Conservation (phyloP, 345 rosid genomes). For the Citrus maxima region DNA sequence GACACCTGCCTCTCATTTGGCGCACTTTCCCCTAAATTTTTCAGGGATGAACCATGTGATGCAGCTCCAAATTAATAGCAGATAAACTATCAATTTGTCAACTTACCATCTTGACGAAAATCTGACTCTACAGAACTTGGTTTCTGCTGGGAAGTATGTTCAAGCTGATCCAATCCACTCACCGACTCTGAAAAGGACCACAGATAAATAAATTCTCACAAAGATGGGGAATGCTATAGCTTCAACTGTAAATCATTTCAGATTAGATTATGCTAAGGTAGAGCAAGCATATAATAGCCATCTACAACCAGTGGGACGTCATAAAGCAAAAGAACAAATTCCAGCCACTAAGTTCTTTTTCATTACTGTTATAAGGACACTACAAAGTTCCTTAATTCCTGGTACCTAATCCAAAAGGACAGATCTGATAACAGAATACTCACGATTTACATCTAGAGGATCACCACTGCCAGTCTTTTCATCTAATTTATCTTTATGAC, state of each 20-base stretch:
- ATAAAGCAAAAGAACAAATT: background rate
- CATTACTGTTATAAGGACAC: background rate
- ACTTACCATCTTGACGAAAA: slow-evolving; percentile 75
- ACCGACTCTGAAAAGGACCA: slow-evolving; percentile 44
- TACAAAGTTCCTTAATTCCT: background rate
- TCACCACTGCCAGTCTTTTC: slow-evolving; percentile 36
- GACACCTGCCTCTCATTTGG: slow-evolving; percentile 63
- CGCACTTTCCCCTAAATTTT: slow-evolving; percentile 68
- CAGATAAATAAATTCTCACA: background rate
- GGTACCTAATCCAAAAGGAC: background rate
- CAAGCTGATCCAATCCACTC: slow-evolving; percentile 53
- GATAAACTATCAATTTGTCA: slow-evolving; percentile 19
- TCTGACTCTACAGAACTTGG: slow-evolving; percentile 53
- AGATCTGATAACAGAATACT: slow-evolving; percentile 30
- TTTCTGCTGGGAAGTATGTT: slow-evolving; percentile 48
- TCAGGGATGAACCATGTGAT: slow-evolving; percentile 34
- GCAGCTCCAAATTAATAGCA: slow-evolving; percentile 23
- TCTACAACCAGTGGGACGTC: background rate
- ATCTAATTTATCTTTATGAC: slow-evolving; percentile 41
- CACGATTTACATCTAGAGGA: slow-evolving; percentile 50
- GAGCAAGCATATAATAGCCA: background rate
- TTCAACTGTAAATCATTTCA: background rate
- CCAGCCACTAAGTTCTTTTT: background rate
- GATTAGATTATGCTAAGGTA: background rate
- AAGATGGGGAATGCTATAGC: background rate